Evolutionary conservation across 1,284 basidiomycete genomes (phyloP), one percentile per base, ranked within the genome.

Genomic region (Ustilago tritici): DNA sequence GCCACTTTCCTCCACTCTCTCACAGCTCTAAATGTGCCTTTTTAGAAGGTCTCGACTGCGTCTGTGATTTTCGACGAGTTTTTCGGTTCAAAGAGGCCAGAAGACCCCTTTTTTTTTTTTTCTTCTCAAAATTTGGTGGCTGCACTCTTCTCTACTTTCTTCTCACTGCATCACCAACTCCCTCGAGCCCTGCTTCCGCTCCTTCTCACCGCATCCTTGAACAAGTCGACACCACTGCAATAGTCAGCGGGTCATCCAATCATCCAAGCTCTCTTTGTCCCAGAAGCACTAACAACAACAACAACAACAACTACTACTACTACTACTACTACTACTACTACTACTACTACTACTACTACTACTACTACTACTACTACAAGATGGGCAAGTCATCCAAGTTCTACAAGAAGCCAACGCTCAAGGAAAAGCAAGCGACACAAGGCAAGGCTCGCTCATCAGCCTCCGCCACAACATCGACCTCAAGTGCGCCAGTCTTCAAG

Each of bases 371-470:
- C 23, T 28, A 7, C 4, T 10, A 7, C 43, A 19, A 19, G n/a
- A 79, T 79, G 77, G 77, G 77, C 66, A 76, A 72, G 49, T 72
- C 77, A 19, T 68, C 73, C 28, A 79, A 79, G 52, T 76, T 79
- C 59, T 79, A 76, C 67, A 79, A 79, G 70, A 76, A 75, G 60
- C 70, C 77, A 6, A 65, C 77, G 41, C 73, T 79, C 52, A 79
- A 76, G 46, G 69, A 79, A 58, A 72, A 70, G 70, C 73, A 79
- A 43, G 55, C 68, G 12, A 61, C 55, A 11, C 56, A 62, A n/a
- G 73, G 66, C 36, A 78, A 70, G 63, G 32, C 47, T 41, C 72
- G 72, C 49, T 72, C 76, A 3, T 75, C 69, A 1, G 53, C 63
- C 14, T 66, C 72, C 11, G 49, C 65, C 10, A 31, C 32, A 31